phyloP scores from a whole-genome alignment of 192 early-diverging fungal genomes.

The Backusella westeae region DNA sequence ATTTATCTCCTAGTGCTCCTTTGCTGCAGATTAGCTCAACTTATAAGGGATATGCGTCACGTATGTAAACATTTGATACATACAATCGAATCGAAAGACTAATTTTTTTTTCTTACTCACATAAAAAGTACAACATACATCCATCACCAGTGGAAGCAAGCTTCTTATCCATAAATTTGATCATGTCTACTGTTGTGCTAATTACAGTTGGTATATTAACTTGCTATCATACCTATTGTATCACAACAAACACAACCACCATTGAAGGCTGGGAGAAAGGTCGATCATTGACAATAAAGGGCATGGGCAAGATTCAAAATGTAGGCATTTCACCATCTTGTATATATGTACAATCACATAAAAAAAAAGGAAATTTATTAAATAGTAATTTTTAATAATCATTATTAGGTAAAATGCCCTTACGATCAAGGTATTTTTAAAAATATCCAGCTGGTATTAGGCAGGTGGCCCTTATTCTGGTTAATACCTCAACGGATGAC shows the following conservation, averaged over 20 bases:
- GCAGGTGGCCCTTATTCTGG: slow-evolving; percentile 66
- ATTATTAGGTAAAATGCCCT: slow-evolving; percentile 60
- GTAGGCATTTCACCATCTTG: slow-evolving; percentile 22
- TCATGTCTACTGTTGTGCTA: slow-evolving; percentile 66
- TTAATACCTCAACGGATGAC: slow-evolving; percentile 61
- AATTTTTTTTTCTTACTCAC: background rate
- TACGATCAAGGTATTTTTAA: slow-evolving; percentile 77
- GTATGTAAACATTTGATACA: slow-evolving; percentile 8
- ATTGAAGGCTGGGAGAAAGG: slow-evolving; percentile 83
- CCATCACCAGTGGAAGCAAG: slow-evolving; percentile 46
- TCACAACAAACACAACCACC: slow-evolving; percentile 71
- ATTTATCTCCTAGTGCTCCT: slow-evolving; percentile 56
- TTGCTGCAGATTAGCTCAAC: slow-evolving; percentile 47
- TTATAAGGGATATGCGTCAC: slow-evolving; percentile 32
- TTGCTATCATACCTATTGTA: slow-evolving; percentile 72
- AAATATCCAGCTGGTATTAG: slow-evolving; percentile 79
- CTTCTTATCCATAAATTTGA: slow-evolving; percentile 72
- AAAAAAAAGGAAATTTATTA: slow-evolving; percentile 1
- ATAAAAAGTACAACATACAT: slow-evolving; percentile 9
- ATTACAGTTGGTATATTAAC: slow-evolving; percentile 67
- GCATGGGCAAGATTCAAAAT: slow-evolving; percentile 55
- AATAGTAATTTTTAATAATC: background rate
- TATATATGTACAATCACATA: background rate
- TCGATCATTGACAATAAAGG: slow-evolving; percentile 61
- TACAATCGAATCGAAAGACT: background rate